These are phyloP conservation scores for Pyrus hybrid DNA, from an alignment of 331 rosid genomes.

Conservation along the genomic window DNA sequence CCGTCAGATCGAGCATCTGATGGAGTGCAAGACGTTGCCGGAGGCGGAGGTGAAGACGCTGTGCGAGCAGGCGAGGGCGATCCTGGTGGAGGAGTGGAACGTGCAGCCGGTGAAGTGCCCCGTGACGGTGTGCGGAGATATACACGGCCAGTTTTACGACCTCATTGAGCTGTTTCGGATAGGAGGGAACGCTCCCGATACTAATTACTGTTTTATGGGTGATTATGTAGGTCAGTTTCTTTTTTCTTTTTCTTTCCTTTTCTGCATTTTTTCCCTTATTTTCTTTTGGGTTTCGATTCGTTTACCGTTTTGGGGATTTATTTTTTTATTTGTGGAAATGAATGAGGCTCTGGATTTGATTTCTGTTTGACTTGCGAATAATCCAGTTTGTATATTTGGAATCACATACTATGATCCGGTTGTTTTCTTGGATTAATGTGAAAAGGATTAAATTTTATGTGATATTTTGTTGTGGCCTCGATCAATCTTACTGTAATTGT, in stretches of 20 bases:
- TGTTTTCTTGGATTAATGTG: background rate
- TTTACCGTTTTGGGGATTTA: background rate
- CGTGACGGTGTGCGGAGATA: conserved; percentile 93
- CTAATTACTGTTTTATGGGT: conserved; percentile 95
- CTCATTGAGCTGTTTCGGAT: conserved; percentile 93
- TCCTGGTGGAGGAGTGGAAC: conserved; percentile 96
- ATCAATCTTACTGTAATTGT: background rate
- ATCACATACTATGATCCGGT: background rate
- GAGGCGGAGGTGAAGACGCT: conserved; percentile 89
- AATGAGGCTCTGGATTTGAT: background rate
- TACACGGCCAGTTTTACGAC: conserved; percentile 98
- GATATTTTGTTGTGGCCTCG: background rate
- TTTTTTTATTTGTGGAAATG: background rate
- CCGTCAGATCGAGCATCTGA: conserved; percentile 98
- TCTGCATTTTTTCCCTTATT: background rate
- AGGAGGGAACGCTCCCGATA: conserved; percentile 89
- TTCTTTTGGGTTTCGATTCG: background rate
- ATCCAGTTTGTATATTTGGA: background rate
- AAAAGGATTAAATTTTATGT: background rate
- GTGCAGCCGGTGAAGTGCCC: conserved; percentile 99
- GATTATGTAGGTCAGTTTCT: conserved; percentile 83
- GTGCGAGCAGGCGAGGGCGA: conserved; percentile 91
- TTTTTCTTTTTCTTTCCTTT: background rate
- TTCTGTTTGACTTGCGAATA: background rate
- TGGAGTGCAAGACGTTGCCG: conserved; percentile 93